These are phyloP conservation scores for Boletus pseudo-olivaceus DNA, from an alignment of 768 basidiomycete genomes.

Conservation along the genomic window DNA sequence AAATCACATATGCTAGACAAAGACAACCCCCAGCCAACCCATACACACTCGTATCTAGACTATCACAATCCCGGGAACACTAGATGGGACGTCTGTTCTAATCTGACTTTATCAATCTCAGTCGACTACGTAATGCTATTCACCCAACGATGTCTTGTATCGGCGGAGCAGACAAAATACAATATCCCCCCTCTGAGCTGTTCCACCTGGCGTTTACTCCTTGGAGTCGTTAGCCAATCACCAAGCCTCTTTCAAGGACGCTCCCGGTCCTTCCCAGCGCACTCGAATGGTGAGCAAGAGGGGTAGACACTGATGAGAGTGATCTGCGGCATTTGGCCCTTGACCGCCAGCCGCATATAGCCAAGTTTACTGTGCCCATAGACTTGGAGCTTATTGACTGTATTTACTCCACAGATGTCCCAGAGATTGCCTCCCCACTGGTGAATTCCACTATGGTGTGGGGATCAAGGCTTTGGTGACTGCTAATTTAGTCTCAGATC, in stretches of 20 bases:
- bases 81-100: neutral
- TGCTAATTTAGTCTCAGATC: neutral
- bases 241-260: neutral
- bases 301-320: neutral
- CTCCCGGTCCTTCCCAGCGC: too few relatives aligned
- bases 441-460: neutral
- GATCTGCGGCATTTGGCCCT: neutral
- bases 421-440: neutral
- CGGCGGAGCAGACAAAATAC: neutral
- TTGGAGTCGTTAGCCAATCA: too few relatives aligned
- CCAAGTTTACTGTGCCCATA: neutral
- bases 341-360: neutral
- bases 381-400: neutral
- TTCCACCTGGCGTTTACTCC: neutral
- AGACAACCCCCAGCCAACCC: constrained; percentile 1
- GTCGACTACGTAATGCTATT: constrained; percentile 1
- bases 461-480: neutral
- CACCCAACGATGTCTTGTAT: neutral
- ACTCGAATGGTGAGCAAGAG: neutral
- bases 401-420: neutral
- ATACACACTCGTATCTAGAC: constrained; percentile 18
- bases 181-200: neutral
- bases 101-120: neutral
- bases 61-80: constrained; percentile 8
- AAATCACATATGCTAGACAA: constrained; percentile 19